Evolutionary conservation across 2,329 filamentous ascomycete genomes (phyloP).

Genomic region (Clathrospora elynae): DNA sequence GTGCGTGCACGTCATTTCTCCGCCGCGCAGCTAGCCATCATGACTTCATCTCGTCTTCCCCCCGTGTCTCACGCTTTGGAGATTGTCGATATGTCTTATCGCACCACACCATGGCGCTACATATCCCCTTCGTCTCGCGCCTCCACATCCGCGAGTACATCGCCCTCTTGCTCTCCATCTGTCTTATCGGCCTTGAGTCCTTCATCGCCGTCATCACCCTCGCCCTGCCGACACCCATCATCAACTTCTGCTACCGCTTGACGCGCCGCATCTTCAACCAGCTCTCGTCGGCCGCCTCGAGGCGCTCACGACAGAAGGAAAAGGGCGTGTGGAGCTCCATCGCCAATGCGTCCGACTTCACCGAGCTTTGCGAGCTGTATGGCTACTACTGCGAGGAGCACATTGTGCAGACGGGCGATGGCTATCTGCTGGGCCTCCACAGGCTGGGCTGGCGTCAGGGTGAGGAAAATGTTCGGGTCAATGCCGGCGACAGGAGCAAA

Average conservation of each 20-base stretch:
- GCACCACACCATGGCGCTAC: constrained; percentile 48
- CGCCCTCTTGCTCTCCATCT: constrained; percentile 80
- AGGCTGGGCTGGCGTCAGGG: constrained; percentile 81
- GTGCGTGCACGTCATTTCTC: constrained; percentile 15
- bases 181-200: constrained; percentile 81
- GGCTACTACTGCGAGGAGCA: constrained; percentile 96
- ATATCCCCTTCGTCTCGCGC: constrained; percentile 67
- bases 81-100: constrained; percentile 13
- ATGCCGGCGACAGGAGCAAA: constrained; percentile 64
- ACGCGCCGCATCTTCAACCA: constrained; percentile 84
- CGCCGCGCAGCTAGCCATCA: constrained; percentile 1
- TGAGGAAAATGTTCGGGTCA: constrained; percentile 79
- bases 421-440: constrained; percentile 89
- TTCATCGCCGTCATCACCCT: constrained; percentile 85
- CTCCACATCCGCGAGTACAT: constrained; percentile 76
- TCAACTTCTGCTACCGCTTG: constrained; percentile 79
- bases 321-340: constrained; percentile 78
- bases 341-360: constrained; percentile 86
- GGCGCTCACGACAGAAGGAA: constrained; percentile 69
- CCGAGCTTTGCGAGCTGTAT: constrained; percentile 88
- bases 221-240: constrained; percentile 80
- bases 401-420: constrained; percentile 91
- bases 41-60: constrained; percentile 7
- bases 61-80: constrained; percentile 7
- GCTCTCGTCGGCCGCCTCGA: constrained; percentile 71